Conservation (phyloP, 345 rosid species). For the Aquilaria malaccensis region DNA sequence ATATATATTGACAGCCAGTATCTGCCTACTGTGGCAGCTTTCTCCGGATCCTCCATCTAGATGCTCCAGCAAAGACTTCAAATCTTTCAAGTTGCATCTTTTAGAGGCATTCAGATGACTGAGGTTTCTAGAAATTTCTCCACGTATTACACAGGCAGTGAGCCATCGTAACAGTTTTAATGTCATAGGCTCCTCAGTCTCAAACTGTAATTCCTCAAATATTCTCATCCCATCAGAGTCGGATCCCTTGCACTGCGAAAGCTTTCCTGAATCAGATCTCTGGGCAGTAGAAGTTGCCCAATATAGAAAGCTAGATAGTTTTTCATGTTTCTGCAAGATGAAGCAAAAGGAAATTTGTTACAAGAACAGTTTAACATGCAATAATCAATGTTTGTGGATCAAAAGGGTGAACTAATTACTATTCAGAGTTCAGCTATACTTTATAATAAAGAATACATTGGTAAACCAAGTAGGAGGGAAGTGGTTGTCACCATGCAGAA, state of each 20-base stretch:
- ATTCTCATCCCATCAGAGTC: conserved; percentile 12
- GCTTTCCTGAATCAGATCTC: conserved; percentile 34
- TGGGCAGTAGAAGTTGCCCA: conserved; percentile 71
- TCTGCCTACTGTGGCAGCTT: conserved; percentile 19
- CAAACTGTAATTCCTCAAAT: conserved; percentile 22
- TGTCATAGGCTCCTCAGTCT: conserved; percentile 44
- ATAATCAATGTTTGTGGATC: too few species aligned
- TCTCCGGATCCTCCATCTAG: conserved; percentile 21
- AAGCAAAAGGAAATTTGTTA: conserved; percentile 11
- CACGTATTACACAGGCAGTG: conserved; percentile 59
- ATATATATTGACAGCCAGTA: conserved; percentile 43
- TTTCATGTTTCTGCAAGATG: conserved; percentile 47
- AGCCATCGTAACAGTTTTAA: conserved; percentile 88
- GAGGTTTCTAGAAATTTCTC: conserved; percentile 39
- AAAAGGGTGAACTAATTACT: too few species aligned
- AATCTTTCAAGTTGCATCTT: conserved; percentile 26
- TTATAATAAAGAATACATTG: too few species aligned
- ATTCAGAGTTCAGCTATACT: too few species aligned
- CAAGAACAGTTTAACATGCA: not conserved
- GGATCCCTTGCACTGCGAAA: conserved; percentile 18
- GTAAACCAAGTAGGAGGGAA: too few species aligned
- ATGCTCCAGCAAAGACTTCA: conserved; percentile 38
- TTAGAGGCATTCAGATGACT: conserved; percentile 18
- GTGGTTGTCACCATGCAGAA: conserved; percentile 34
- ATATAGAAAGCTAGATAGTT: conserved; percentile 52